phyloP scores from a whole-genome alignment of 2,329 filamentous ascomycete species.

The Trichoderma aggressivum region DNA sequence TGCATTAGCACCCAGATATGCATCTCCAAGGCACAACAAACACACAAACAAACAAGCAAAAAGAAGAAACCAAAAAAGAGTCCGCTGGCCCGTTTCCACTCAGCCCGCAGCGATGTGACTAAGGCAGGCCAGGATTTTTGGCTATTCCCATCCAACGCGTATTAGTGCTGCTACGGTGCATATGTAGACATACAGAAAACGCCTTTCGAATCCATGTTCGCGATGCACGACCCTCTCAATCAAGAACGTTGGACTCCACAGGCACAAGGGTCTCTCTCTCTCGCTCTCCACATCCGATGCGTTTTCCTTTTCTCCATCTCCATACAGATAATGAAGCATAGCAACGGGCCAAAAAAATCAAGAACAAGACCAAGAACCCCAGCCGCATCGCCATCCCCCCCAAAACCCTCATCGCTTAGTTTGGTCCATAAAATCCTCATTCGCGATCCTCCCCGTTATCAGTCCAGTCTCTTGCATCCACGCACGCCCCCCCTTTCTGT shows the following conservation, averaged over 20 bases:
- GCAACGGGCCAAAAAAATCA: neutral
- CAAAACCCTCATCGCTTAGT: conserved; percentile 9
- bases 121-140: neutral
- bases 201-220: neutral
- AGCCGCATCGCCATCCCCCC: neutral
- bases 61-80: neutral
- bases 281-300: neutral
- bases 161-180: neutral
- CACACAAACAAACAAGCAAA: too few species aligned
- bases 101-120: neutral
- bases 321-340: neutral
- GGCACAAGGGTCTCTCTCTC: neutral
- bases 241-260: conserved; percentile 7
- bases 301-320: conserved; percentile 2
- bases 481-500: neutral
- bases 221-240: conserved; percentile 16
- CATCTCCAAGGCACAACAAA: neutral
- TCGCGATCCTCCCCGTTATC: neutral
- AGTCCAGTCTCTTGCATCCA: neutral
- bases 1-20: conserved; percentile 7
- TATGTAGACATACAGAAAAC: neutral
- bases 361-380: neutral
- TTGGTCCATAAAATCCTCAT: neutral
- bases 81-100: neutral
- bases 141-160: neutral